These are phyloP conservation scores for Neofusicoccum sp. DNA, from an alignment of 2,329 filamentous ascomycete genomes.

Conservation along the genomic window DNA sequence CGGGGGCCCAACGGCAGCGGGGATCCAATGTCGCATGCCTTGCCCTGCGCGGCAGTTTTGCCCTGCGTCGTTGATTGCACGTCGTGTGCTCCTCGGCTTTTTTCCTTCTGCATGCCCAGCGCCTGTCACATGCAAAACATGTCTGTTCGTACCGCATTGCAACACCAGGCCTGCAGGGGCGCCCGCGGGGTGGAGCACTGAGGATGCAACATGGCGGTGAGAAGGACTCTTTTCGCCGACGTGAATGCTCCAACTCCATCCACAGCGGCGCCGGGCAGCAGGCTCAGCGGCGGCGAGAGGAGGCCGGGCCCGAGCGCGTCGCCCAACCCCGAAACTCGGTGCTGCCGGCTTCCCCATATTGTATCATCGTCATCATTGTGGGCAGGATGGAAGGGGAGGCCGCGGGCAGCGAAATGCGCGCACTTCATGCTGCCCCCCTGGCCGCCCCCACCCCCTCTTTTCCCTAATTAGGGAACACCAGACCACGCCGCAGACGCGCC, in stretches of 20 bases:
- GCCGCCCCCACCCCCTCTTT: slow-evolving; percentile 8
- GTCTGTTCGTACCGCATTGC: neutral
- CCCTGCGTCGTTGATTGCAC: neutral
- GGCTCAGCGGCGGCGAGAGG: neutral
- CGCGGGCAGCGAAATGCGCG: slow-evolving; percentile 5
- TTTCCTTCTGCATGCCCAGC: neutral
- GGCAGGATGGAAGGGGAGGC: neutral
- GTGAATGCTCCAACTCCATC: too few species aligned
- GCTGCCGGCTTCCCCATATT: neutral
- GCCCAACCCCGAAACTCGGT: neutral
- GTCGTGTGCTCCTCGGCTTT: neutral
- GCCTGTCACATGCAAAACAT: slow-evolving; percentile 8
- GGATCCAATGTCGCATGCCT: slow-evolving; percentile 6
- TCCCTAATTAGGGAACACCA: slow-evolving; percentile 7
- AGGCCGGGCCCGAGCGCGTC: neutral
- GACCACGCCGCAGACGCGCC: slow-evolving; percentile 11
- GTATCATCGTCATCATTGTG: neutral
- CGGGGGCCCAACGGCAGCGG: neutral
- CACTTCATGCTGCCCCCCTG: slow-evolving; percentile 1
- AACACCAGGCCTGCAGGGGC: too few species aligned
- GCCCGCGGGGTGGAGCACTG: too few species aligned
- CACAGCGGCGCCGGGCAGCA: neutral
- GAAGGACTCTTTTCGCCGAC: too few species aligned
- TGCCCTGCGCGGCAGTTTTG: neutral
- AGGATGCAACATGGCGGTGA: too few species aligned